These are phyloP conservation scores for Meredithiella fracta DNA, from an alignment of 2,329 filamentous ascomycete species.

Conservation along the genomic window DNA sequence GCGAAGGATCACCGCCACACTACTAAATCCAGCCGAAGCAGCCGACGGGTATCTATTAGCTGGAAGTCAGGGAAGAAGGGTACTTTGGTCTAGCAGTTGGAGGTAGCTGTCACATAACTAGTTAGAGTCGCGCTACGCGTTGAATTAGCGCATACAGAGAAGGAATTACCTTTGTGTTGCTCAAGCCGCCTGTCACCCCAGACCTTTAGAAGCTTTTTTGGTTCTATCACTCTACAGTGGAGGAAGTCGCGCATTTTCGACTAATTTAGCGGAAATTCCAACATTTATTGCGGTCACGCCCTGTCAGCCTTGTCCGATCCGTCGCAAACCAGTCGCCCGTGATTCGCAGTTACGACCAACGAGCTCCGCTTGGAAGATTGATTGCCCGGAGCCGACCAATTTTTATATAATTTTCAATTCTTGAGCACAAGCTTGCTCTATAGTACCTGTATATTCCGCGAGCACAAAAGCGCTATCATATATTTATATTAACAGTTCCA, in stretches of 20 bases:
- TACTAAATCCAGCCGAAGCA: background rate
- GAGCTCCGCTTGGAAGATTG: conserved; percentile 19
- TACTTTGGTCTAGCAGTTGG: background rate
- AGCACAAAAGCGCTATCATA: background rate
- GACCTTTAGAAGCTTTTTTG: background rate
- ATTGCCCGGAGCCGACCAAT: conserved; percentile 15
- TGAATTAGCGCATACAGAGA: background rate
- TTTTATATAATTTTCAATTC: background rate
- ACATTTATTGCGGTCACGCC: conserved; percentile 3
- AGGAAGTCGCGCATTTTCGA: background rate
- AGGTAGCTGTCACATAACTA: background rate
- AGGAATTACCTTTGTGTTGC: background rate
- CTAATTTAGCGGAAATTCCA: background rate
- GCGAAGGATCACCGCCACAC: background rate
- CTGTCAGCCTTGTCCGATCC: conserved; percentile 11
- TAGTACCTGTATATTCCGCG: background rate
- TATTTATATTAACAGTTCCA: background rate
- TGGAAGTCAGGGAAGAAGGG: background rate
- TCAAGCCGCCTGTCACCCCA: background rate
- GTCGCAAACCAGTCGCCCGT: conserved; percentile 27
- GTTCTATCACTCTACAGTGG: background rate
- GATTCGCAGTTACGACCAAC: conserved; percentile 22
- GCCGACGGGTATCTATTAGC: conserved; percentile 4
- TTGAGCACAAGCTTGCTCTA: background rate
- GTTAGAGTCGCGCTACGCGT: conserved; percentile 13